These are phyloP conservation scores for Moesziomyces antarcticus DNA, from an alignment of 1,284 basidiomycete species.

Conservation along the genomic window DNA sequence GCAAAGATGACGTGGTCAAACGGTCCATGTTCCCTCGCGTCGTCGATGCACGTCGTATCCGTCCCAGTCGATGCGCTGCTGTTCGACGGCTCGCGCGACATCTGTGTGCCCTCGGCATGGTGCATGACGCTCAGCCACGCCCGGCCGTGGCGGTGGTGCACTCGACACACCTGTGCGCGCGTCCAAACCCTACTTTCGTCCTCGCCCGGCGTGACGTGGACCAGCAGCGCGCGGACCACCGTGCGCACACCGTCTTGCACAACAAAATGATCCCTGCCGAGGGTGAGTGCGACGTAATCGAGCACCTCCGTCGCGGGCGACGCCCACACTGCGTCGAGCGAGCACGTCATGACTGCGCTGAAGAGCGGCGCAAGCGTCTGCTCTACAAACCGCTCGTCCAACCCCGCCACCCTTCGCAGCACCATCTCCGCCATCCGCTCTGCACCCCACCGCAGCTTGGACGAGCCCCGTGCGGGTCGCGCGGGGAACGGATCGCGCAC, in stretches of 20 bases:
- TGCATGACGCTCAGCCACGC: slow-evolving; percentile 25
- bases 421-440: slow-evolving; percentile 16
- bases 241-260: slow-evolving; percentile 60
- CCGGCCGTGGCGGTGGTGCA: slow-evolving; percentile 4
- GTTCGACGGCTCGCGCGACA: slow-evolving; percentile 2
- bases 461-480: not conserved
- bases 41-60: slow-evolving; percentile 9
- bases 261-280: slow-evolving; percentile 58
- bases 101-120: not conserved
- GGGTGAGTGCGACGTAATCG: slow-evolving; percentile 63
- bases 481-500: slow-evolving; percentile 22
- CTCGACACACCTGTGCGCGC: slow-evolving; percentile 13
- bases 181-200: slow-evolving; percentile 23
- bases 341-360: slow-evolving; percentile 59
- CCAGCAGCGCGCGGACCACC: slow-evolving; percentile 51
- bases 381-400: slow-evolving; percentile 41
- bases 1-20: slow-evolving; percentile 64
- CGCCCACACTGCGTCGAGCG: slow-evolving; percentile 29
- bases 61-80: slow-evolving; percentile 3
- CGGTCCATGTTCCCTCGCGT: slow-evolving; percentile 27
- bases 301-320: slow-evolving; percentile 62
- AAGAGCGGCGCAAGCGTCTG: slow-evolving; percentile 56
- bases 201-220: slow-evolving; percentile 17
- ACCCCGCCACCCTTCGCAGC: slow-evolving; percentile 11
- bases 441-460: not conserved